Conservation (phyloP, 2,329 filamentous ascomycete genomes). For the Aspergillus costaricaensis region DNA sequence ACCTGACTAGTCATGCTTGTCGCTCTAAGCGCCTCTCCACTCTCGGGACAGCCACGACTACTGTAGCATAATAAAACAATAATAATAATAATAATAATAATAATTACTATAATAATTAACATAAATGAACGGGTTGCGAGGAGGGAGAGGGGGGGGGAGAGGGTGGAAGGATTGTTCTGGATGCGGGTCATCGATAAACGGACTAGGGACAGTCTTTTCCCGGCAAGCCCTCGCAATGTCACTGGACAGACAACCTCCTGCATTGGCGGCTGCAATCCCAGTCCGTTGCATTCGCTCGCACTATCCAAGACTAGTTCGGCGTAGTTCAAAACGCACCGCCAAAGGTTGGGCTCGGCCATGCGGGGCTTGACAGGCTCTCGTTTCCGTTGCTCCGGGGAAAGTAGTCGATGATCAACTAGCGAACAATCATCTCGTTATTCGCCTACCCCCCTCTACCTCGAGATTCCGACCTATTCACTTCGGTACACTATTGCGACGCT, state of each 20-base stretch:
- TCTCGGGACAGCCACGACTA: background rate
- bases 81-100: background rate
- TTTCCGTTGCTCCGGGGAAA: conserved; percentile 42
- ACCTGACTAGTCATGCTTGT: too few relatives aligned
- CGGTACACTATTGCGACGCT: too few relatives aligned
- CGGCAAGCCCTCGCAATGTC: background rate
- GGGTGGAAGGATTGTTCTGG: background rate
- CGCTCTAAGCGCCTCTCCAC: background rate
- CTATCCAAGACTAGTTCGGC: background rate
- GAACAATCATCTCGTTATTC: background rate
- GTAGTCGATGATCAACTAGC: conserved; percentile 1
- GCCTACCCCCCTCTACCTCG: too few relatives aligned
- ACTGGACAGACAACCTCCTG: conserved; percentile 1
- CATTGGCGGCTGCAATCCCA: conserved; percentile 1
- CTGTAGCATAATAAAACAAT: background rate
- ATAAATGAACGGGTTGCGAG: too few relatives aligned
- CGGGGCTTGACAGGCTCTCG: conserved; percentile 30
- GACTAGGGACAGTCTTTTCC: conserved; percentile 8
- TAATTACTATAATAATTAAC: too few relatives aligned
- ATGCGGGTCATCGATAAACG: background rate
- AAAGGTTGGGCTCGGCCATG: conserved; percentile 34
- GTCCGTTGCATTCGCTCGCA: background rate
- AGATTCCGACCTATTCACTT: too few relatives aligned
- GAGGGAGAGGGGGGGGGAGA: background rate
- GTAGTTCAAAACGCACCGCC: conserved; percentile 16